Conservation (phyloP, 2,329 filamentous ascomycete genomes). For the Colletotrichum lini region DNA sequence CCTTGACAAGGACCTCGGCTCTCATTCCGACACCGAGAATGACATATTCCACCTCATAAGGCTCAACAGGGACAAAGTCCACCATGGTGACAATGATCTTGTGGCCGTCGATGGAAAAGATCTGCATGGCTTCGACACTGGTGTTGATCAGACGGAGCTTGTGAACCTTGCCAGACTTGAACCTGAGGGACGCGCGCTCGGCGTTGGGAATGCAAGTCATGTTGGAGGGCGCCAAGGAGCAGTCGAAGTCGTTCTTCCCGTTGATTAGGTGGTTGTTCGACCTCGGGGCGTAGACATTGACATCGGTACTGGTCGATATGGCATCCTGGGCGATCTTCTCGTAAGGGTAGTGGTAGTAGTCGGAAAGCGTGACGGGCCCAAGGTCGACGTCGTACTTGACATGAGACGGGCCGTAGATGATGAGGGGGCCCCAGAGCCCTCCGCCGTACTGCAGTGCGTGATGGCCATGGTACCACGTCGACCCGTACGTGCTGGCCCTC, state of each 20-base stretch:
- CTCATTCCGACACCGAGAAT: conserved; percentile 28
- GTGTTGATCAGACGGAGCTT: conserved; percentile 39
- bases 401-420: conserved; percentile 69
- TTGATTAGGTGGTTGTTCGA: conserved; percentile 61
- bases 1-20: conserved; percentile 37
- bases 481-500: conserved; percentile 67
- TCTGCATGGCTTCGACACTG: conserved; percentile 37
- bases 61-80: conserved; percentile 37
- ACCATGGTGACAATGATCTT: conserved; percentile 25
- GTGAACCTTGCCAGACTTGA: conserved; percentile 36
- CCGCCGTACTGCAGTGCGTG: conserved; percentile 64
- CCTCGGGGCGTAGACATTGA: conserved; percentile 56
- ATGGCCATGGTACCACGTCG: conserved; percentile 74
- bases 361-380: conserved; percentile 68
- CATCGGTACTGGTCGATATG: conserved; percentile 58
- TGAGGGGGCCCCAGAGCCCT: conserved; percentile 71
- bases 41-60: conserved; percentile 35
- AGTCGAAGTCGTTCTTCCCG: conserved; percentile 57
- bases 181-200: conserved; percentile 15
- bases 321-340: conserved; percentile 61
- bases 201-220: conserved; percentile 19
- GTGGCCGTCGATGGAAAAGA: conserved; percentile 37
- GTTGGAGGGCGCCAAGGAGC: conserved; percentile 63
- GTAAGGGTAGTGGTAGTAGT: conserved; percentile 70
- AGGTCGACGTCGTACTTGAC: conserved; percentile 71